Evolutionary conservation across 1,284 basidiomycete species (phyloP).

Genomic region (Athelia psychrophila): DNA sequence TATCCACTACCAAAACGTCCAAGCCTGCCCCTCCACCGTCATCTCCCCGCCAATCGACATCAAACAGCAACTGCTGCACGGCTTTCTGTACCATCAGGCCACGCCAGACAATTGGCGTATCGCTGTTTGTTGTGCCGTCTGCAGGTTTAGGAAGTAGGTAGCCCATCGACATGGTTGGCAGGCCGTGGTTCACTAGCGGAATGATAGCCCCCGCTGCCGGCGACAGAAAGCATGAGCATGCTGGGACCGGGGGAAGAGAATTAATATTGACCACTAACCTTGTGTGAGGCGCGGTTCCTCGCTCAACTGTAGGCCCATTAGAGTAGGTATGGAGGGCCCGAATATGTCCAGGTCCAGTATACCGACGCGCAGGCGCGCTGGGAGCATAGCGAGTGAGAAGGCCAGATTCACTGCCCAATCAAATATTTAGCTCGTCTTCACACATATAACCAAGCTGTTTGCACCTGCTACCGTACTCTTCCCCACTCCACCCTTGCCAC

Average conservation of each 20-base stretch:
- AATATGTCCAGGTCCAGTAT: conserved; percentile 95
- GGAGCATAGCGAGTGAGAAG: conserved; percentile 59
- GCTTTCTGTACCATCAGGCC: conserved; percentile 99
- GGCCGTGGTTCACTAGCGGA: conserved; percentile 86
- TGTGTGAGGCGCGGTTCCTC: conserved; percentile 81
- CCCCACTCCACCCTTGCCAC: conserved; percentile 96
- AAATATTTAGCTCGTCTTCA: conserved; percentile 1
- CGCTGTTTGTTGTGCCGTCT: conserved; percentile 44
- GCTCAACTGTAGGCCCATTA: conserved; percentile 86
- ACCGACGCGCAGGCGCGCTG: conserved; percentile 65
- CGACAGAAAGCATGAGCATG: background rate
- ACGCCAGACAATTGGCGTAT: conserved; percentile 90
- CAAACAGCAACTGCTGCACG: conserved; percentile 94
- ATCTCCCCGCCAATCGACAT: conserved; percentile 84
- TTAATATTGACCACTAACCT: conserved; percentile 40
- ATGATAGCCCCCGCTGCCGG: conserved; percentile 71
- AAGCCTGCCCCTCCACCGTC: conserved; percentile 39
- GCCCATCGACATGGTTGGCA: conserved; percentile 98
- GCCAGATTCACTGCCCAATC: conserved; percentile 81
- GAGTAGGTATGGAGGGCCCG: conserved; percentile 92
- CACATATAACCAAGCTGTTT: conserved; percentile 13
- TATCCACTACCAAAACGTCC: conserved; percentile 91
- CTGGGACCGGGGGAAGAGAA: too few species aligned
- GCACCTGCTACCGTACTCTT: conserved; percentile 92
- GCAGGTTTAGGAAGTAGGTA: conserved; percentile 64